Evolutionary conservation across 2,329 filamentous ascomycete species (phyloP), one percentile per base, ranked within the genome.

Genomic region (Arthrocladium fulminans): DNA sequence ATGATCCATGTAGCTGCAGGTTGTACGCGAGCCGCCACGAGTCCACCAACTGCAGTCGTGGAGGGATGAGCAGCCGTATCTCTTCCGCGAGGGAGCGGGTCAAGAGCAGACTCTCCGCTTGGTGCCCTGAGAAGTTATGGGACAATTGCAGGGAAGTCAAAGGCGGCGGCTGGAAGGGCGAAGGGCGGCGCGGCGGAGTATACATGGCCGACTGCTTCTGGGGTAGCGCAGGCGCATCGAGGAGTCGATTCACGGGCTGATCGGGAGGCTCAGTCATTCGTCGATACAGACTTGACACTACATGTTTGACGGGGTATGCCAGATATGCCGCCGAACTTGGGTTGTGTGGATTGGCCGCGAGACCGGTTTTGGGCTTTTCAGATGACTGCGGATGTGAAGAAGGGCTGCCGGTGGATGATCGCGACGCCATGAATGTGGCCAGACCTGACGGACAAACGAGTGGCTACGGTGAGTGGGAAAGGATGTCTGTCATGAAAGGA

Each of bases 1-100:
- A 92, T 45, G 89, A 87, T 10, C 92, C 92, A 65, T 98, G 83
- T 66, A 94, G 85, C 60, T 95, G 89, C 29, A 98, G 73, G 56
- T 87, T 94, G 68, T 97, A 98, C 30, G 84, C 77, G 44, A 97
- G 70, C 47, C 75, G 76, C 92, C 92, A 98, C 52, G 84, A 80
- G 57, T 96, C 89, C 51, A 84, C 79, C 38, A 98, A 80, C 66
- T 94, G 87, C 51, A 97, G 69, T 42, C 92, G 77, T 56, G 94
- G 81, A 1, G 92, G 92, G 19, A 97, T 73, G 60, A 97, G 81
- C 32, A 94, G 77, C 41, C 92, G 78, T 49, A 97, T 95, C 70
- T 97, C 92, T 68, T 97, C 92, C 2, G 90, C 92, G 24, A 97
- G 72, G 9, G 81, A 76, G 43, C 73, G 71, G 15, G 76, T 83